These are phyloP conservation scores for Didymella segeticola DNA, from an alignment of 2,329 filamentous ascomycete species.

Conservation along the genomic window DNA sequence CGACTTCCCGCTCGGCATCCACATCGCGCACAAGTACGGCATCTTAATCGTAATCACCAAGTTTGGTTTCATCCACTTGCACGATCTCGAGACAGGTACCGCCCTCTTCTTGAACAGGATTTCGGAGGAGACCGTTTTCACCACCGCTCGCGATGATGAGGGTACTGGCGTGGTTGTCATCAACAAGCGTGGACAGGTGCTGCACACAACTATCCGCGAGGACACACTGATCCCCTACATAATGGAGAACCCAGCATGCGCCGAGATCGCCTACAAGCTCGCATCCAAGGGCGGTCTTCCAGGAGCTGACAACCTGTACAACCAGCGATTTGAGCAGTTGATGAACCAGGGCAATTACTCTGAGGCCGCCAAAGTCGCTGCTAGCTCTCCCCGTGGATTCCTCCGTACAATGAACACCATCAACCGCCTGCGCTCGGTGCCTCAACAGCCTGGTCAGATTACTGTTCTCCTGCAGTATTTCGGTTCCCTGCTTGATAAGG, in stretches of 20 bases:
- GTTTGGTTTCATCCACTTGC: constrained; percentile 98
- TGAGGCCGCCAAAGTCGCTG: constrained; percentile 93
- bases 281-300: constrained; percentile 92
- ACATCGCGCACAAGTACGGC: constrained; percentile 95
- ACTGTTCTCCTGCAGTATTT: constrained; percentile 97
- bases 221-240: constrained; percentile 90
- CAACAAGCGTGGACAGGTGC: constrained; percentile 96
- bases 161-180: constrained; percentile 91
- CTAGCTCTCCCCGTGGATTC: constrained; percentile 95
- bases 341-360: constrained; percentile 80
- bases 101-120: constrained; percentile 99
- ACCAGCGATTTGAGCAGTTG: constrained; percentile 89
- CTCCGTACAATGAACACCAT: constrained; percentile 94
- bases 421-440: constrained; percentile 90
- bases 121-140: constrained; percentile 98
- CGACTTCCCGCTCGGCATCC: constrained; percentile 97
- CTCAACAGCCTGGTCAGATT: constrained; percentile 82
- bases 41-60: constrained; percentile 98
- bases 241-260: constrained; percentile 94
- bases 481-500: constrained; percentile 95
- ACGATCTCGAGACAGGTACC: constrained; percentile 93
- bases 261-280: constrained; percentile 92
- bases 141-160: constrained; percentile 81
- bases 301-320: constrained; percentile 91
- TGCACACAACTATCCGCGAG: constrained; percentile 94